Base-by-base conservation (phyloP, 2,329 filamentous ascomycete species). In the Blumeria graminis region DNA sequence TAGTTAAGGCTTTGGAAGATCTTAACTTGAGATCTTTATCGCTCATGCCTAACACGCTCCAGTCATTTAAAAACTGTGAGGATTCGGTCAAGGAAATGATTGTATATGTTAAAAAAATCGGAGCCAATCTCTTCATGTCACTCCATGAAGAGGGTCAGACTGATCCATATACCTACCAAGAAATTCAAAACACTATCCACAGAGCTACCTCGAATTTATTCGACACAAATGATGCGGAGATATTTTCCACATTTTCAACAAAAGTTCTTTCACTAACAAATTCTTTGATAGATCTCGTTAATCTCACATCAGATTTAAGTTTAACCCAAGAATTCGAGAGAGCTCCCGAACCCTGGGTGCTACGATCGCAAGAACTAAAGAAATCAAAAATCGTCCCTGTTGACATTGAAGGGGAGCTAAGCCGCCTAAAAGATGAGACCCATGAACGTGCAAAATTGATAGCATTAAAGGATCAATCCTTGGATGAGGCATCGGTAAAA, bases 401-500 rank as follows among this genome's bases (percentile, higher is more conserved):
- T 41, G 87, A 94, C 64, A 81, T 84, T 0, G 87, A 94, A 65
- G 85, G 90, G 64, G 86, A 94, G 67, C 76, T 95, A 56, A 78
- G 83, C 6, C 80, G 82, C 18, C 73, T 94, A 57, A 86, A 82
- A 63, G 85, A 89, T 56, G 83, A 90, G 61, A 77, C 92, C 61
- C 80, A 82, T 61, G 86, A 90, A 64, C 81, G 84, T 18, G 82
- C 85, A 3, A 80, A 82, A 56, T 74, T 77, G 3, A 75, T 87
- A 57, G 80, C 82, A 1, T 76, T 82, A 60, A 81, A 82, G 60
- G 86, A 94, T 61, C 85, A 89, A 66, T 81, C 82, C 38, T 78
- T 94, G 55, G 88, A 93, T 67, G 90, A 93, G 58, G 77, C 86
- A 28, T 78, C 82, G n/a, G 83, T 95, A 62, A 89, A 92, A 68